phyloP scores from a whole-genome alignment of 768 basidiomycete genomes.

The Collybia sp. region DNA sequence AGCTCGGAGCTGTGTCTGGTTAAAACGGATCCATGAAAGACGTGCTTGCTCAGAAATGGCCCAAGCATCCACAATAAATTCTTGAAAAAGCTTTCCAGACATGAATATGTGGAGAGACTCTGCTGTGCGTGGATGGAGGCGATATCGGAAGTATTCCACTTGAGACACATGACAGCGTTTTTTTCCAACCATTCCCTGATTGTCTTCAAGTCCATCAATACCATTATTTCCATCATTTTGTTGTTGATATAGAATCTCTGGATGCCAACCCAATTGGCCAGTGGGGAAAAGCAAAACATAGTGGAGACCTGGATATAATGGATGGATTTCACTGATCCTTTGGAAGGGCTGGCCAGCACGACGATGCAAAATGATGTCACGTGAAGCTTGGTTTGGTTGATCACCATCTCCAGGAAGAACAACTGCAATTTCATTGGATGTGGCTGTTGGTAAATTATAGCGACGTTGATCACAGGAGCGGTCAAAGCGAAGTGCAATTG shows the following conservation, averaged over 20 bases:
- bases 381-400: conserved; percentile 5
- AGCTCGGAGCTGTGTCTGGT: conserved; percentile 26
- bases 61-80: conserved; percentile 33
- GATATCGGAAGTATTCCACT: conserved; percentile 20
- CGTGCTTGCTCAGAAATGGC: conserved; percentile 28
- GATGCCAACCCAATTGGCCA: conserved; percentile 33
- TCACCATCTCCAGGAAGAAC: conserved; percentile 28
- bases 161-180: conserved; percentile 17
- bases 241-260: conserved; percentile 11
- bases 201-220: not conserved
- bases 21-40: conserved; percentile 20
- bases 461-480: not conserved
- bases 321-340: conserved; percentile 27
- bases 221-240: not conserved
- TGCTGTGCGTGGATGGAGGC: conserved; percentile 15
- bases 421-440: conserved; percentile 32
- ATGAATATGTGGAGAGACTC: conserved; percentile 23
- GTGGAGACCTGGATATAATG: conserved; percentile 31
- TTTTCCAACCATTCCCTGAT: not conserved
- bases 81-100: conserved; percentile 31
- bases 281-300: conserved; percentile 40
- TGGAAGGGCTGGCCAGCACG: conserved; percentile 13
- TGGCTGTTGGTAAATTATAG: conserved; percentile 39
- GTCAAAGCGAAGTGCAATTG: conserved; percentile 4
- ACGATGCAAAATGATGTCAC: conserved; percentile 29